These are phyloP conservation scores for Bruguiera sexangula DNA, from an alignment of 345 rosid species.

Conservation along the genomic window DNA sequence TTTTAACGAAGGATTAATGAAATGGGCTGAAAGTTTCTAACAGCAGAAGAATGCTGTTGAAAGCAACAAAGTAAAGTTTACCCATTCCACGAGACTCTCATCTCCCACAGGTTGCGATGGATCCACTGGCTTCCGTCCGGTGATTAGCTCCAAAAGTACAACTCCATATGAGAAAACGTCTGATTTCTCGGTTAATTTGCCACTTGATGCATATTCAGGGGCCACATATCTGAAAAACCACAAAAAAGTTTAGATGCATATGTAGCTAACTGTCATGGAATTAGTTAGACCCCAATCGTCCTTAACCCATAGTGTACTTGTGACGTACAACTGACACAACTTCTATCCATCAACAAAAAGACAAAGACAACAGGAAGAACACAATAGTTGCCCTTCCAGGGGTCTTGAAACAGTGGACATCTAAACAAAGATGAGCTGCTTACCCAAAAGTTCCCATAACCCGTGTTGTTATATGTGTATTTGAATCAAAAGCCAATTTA, in stretches of 20 bases:
- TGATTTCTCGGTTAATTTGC: slow-evolving; percentile 91
- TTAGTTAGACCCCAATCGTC: no score
- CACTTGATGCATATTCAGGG: slow-evolving; percentile 97
- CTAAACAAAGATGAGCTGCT: slow-evolving; percentile 17
- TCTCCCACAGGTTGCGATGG: slow-evolving; percentile 84
- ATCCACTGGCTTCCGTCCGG: slow-evolving; percentile 94
- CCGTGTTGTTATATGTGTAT: slow-evolving; percentile 86
- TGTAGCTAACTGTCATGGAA: neutral
- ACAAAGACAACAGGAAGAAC: neutral
- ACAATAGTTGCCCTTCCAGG: neutral
- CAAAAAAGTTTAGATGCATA: slow-evolving; percentile 7
- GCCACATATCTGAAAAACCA: slow-evolving; percentile 77
- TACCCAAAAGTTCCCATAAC: slow-evolving; percentile 99
- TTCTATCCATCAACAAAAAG: neutral
- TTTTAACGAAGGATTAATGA: neutral
- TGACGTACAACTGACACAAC: neutral
- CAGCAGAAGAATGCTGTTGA: neutral
- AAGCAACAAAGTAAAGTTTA: slow-evolving; percentile 22
- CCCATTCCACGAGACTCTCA: slow-evolving; percentile 98
- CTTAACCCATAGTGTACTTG: no score
- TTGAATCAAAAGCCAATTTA: slow-evolving; percentile 77
- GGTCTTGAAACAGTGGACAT: neutral
- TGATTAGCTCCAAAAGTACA: slow-evolving; percentile 87
- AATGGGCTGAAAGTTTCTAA: neutral
- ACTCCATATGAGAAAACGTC: slow-evolving; percentile 94